These are phyloP conservation scores for Hydnomerulius pinastri DNA, from an alignment of 768 basidiomycete genomes.

Conservation along the genomic window DNA sequence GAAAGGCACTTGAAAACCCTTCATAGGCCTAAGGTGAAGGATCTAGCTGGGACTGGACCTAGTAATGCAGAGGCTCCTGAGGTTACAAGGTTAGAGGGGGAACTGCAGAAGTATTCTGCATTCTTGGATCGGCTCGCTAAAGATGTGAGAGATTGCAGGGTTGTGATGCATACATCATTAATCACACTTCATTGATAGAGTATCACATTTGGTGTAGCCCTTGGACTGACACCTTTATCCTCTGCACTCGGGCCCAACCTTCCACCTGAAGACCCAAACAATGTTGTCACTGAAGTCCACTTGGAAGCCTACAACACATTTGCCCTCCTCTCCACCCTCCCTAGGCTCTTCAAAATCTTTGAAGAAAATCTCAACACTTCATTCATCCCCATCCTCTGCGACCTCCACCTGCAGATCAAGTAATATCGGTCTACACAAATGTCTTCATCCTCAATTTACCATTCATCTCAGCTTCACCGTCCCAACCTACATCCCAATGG, in stretches of 20 bases:
- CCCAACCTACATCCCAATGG: conserved; percentile 26
- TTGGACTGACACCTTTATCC: conserved; percentile 53
- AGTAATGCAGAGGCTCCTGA: conserved; percentile 45
- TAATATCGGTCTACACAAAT: conserved; percentile 15
- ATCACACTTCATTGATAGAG: conserved; percentile 61
- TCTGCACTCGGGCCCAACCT: conserved; percentile 16
- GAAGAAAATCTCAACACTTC: conserved; percentile 53
- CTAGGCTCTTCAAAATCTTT: conserved; percentile 53
- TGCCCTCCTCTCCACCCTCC: conserved; percentile 54
- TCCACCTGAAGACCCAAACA: conserved; percentile 5
- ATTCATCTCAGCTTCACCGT: conserved; percentile 25
- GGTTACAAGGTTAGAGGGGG: conserved; percentile 57
- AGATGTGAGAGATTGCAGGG: conserved; percentile 64
- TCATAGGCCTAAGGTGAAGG: conserved; percentile 36
- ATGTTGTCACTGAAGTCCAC: conserved; percentile 26
- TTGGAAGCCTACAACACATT: conserved; percentile 76
- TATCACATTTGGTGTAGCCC: conserved; percentile 62
- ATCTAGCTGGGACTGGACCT: conserved; percentile 24
- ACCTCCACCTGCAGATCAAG: conserved; percentile 35
- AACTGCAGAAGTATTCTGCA: conserved; percentile 55
- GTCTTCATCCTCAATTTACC: conserved; percentile 26
- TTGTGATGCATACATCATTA: conserved; percentile 50
- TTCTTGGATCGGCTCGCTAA: conserved; percentile 66
- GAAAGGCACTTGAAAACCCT: conserved; percentile 54
- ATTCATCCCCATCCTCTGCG: conserved; percentile 58